phyloP scores from a whole-genome alignment of 768 basidiomycete species.

The Tylopilus cervinicoccineus region DNA sequence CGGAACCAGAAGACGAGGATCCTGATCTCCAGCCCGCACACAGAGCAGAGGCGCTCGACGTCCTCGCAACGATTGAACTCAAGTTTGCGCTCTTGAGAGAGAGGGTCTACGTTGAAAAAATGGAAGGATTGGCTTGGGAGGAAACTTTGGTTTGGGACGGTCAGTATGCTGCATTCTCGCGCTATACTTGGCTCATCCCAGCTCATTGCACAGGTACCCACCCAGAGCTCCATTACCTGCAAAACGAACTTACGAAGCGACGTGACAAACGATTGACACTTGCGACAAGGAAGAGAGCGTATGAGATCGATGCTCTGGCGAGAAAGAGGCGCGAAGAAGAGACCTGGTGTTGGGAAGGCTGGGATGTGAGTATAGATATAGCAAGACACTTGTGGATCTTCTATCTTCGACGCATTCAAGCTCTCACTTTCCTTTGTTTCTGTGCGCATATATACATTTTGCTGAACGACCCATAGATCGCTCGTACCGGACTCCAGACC shows the following conservation, averaged over 20 bases:
- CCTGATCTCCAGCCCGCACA: constrained; percentile 77
- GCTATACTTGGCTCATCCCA: background rate
- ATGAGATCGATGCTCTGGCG: constrained; percentile 59
- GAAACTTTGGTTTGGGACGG: constrained; percentile 76
- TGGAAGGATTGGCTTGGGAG: constrained; percentile 88
- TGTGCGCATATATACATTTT: background rate
- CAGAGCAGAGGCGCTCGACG: constrained; percentile 84
- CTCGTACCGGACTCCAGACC: constrained; percentile 75
- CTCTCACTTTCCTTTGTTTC: constrained; percentile 2
- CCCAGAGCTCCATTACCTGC: constrained; percentile 81
- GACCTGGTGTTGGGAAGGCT: constrained; percentile 81
- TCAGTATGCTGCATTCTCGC: constrained; percentile 33
- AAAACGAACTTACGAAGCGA: constrained; percentile 71
- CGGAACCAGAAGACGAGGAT: constrained; percentile 42
- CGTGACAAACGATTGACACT: constrained; percentile 80
- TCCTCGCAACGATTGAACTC: constrained; percentile 85
- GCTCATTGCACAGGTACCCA: constrained; percentile 57
- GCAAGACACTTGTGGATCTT: background rate
- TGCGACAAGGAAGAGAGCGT: constrained; percentile 67
- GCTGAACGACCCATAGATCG: constrained; percentile 42
- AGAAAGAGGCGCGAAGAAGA: constrained; percentile 70
- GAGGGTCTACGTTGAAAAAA: constrained; percentile 87
- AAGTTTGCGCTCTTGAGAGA: constrained; percentile 88
- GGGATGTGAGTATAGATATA: constrained; percentile 59
- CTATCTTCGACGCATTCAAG: background rate